Evolutionary conservation across 2,329 filamentous ascomycete species (phyloP).

Genomic region (Penicillium sp.): DNA sequence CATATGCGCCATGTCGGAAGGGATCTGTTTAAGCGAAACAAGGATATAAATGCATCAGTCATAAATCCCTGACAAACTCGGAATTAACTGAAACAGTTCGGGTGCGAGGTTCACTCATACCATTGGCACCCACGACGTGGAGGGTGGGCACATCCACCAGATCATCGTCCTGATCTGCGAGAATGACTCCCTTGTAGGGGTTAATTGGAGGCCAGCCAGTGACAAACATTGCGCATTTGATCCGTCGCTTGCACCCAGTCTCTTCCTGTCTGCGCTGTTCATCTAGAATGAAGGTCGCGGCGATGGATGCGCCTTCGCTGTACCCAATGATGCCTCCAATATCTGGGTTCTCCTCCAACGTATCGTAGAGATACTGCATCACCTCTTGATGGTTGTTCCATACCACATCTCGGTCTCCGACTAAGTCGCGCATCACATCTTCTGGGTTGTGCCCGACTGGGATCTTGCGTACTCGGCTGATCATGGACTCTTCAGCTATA

Average conservation of each 20-base stretch:
- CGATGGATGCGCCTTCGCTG: slow-evolving; percentile 65
- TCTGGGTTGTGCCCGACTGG: slow-evolving; percentile 29
- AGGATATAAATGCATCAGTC: slow-evolving; percentile 20
- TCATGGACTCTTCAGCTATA: slow-evolving; percentile 32
- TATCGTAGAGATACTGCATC: slow-evolving; percentile 47
- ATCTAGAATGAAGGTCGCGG: slow-evolving; percentile 60
- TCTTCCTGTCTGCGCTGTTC: slow-evolving; percentile 52
- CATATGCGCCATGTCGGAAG: slow-evolving; percentile 66
- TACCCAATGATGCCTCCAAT: slow-evolving; percentile 66
- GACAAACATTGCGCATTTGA: slow-evolving; percentile 58
- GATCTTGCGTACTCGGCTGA: slow-evolving; percentile 32
- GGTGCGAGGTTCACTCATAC: slow-evolving; percentile 13
- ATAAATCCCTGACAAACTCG: not conserved
- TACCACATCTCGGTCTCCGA: slow-evolving; percentile 25
- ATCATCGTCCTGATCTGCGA: slow-evolving; percentile 50
- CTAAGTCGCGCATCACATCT: slow-evolving; percentile 28
- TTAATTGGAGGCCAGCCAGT: slow-evolving; percentile 54
- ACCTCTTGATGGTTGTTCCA: slow-evolving; percentile 27
- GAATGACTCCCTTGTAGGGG: slow-evolving; percentile 40
- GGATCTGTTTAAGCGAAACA: slow-evolving; percentile 53
- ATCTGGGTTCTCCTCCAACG: slow-evolving; percentile 49
- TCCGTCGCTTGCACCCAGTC: slow-evolving; percentile 44
- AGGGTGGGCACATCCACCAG: slow-evolving; percentile 49
- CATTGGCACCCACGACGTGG: slow-evolving; percentile 47
- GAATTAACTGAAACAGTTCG: not conserved